Evolutionary conservation across 441 rosid genomes (phyloP), one percentile per base, ranked within the genome.

Genomic region (Flueggea neowawraea): DNA sequence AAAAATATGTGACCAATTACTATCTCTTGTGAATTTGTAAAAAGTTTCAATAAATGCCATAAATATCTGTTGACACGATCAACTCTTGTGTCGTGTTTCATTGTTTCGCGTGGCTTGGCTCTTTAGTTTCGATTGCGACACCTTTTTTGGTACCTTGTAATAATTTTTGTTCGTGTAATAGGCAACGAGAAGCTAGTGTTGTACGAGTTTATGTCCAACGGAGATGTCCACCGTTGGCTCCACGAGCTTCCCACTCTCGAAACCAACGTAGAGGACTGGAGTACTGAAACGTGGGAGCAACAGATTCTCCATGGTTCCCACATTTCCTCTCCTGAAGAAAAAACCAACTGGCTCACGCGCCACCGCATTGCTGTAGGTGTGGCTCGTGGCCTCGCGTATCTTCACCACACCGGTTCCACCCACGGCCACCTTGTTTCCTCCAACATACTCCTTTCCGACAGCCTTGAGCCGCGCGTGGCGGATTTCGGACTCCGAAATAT

Each of bases 241-340:
- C 89, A 94, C 77, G 98, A 94, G 80, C 95, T 94, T 13, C 98
- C 97, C 0, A 64, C 90, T 0, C 91, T 95, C 17, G 75, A 76
- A 54, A 71, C 90, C 50, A 79, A 90, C 84, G 93, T 89, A 59
- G 98, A 94, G 73, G 96, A 94, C 62, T 94, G 98, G 98, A 88
- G 88, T 67, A 71, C 78, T 1, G 96, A 93, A 88, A 88, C 93
- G 55, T 93, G 98, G 98, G 94, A 88, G 72, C 76, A 70, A 5
- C 82, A 73, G 41, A 36, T 36, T 36, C 3, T 36, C 7, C 1
- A 8, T 4, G 41, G 2, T 5, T 36, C 41, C 51, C 71, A 71
- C 28, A 0, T 47, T 2, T 62, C 78, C 6, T 77, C 78, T 0
- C 82, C 84, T 0, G 95, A 85, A 54, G 97, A 87, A 33, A 90